Conservation (phyloP, 441 rosid genomes). For the Populus hybrid region DNA sequence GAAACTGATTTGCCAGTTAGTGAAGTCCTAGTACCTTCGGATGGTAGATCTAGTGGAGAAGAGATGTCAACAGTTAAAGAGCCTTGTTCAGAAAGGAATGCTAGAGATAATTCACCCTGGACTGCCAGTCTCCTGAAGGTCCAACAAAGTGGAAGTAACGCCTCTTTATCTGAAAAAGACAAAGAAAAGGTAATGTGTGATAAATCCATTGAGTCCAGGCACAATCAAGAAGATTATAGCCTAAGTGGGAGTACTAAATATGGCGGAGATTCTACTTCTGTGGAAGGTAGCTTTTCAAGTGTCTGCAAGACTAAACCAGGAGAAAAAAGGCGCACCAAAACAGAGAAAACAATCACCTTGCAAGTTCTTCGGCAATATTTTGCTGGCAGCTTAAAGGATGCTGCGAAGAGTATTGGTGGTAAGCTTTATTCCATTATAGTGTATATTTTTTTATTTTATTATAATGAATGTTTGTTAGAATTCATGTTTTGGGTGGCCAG, state of each 20-base stretch:
- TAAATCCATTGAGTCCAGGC: conserved; percentile 22
- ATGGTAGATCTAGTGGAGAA: conserved; percentile 28
- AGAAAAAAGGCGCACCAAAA: conserved; percentile 60
- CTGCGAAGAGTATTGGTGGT: conserved; percentile 86
- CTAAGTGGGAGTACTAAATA: conserved; percentile 36
- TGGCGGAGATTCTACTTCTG: conserved; percentile 39
- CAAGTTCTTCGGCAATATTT: conserved; percentile 71
- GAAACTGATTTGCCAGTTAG: conserved; percentile 35
- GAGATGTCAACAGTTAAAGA: conserved; percentile 26
- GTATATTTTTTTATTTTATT: conserved; percentile 3
- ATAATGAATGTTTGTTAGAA: background rate
- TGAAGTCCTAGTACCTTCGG: conserved; percentile 32
- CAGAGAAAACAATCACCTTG: conserved; percentile 65
- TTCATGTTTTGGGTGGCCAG: background rate
- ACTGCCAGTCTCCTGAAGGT: conserved; percentile 23
- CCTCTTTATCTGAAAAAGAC: conserved; percentile 21
- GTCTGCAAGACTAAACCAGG: conserved; percentile 31
- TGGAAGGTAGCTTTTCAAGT: conserved; percentile 48
- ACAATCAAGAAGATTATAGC: conserved; percentile 32
- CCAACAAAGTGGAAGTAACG: conserved; percentile 27
- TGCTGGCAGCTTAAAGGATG: conserved; percentile 88
- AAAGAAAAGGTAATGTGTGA: conserved; percentile 24
- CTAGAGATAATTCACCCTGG: conserved; percentile 34
- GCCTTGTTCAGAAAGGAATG: conserved; percentile 31
- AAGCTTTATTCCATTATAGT: conserved; percentile 24